Conservation (phyloP, 306 rosid genomes). For the Spatholobus suberectus region DNA sequence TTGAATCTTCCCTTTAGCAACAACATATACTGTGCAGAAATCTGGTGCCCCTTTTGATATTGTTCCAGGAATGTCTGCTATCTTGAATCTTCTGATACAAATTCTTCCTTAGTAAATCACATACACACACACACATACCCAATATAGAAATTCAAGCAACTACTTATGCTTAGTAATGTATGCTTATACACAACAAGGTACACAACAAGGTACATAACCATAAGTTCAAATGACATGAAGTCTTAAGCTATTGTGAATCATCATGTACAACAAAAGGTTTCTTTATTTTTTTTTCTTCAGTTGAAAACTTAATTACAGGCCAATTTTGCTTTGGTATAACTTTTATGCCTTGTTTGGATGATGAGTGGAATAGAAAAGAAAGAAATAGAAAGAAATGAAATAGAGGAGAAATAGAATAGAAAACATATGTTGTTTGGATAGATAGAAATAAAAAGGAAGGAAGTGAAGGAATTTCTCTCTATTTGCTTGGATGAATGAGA, state of each 20-base stretch:
- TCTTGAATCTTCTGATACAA: constrained; percentile 75
- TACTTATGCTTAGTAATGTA: not conserved
- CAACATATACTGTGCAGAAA: constrained; percentile 80
- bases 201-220: not conserved
- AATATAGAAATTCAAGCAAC: not conserved
- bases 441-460: too few relatives aligned
- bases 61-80: constrained; percentile 71
- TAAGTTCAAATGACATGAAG: not conserved
- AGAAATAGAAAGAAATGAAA: too few relatives aligned
- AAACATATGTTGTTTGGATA: too few relatives aligned
- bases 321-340: not conserved
- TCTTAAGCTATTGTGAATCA: not conserved
- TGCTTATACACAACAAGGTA: not conserved
- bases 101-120: not conserved
- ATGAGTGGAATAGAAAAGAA: too few relatives aligned
- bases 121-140: not conserved
- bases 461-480: too few relatives aligned
- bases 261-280: not conserved
- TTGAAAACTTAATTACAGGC: not conserved
- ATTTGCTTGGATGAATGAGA: too few relatives aligned
- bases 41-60: constrained; percentile 94
- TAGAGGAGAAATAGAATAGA: too few relatives aligned
- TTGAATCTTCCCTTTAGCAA: constrained; percentile 81
- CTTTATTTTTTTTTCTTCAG: too few relatives aligned
- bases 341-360: too few relatives aligned